Conservation (phyloP, 2,329 filamentous ascomycete genomes). For the Phaeophleospora eucalypticola region DNA sequence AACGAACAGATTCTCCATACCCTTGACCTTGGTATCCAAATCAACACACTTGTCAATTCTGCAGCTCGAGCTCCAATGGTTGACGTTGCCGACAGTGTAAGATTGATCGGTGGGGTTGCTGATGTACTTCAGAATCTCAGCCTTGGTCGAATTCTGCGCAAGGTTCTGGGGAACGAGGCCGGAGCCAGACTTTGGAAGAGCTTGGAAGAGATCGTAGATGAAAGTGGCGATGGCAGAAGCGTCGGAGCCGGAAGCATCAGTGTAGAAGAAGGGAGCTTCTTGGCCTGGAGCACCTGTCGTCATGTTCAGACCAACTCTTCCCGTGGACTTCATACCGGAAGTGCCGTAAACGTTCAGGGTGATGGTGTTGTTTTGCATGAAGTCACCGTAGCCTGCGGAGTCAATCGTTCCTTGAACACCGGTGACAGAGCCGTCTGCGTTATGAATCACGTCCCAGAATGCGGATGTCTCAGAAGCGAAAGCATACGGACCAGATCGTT, state of each 20-base stretch:
- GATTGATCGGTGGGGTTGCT: slow-evolving; percentile 39
- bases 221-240: slow-evolving; percentile 48
- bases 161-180: slow-evolving; percentile 50
- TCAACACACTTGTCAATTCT: slow-evolving; percentile 51
- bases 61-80: slow-evolving; percentile 54
- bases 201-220: slow-evolving; percentile 49
- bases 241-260: slow-evolving; percentile 41
- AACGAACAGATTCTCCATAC: slow-evolving; percentile 50
- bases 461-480: slow-evolving; percentile 52
- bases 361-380: slow-evolving; percentile 50
- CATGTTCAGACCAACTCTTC: slow-evolving; percentile 49
- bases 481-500: slow-evolving; percentile 50
- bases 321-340: slow-evolving; percentile 49
- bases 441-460: slow-evolving; percentile 53
- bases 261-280: slow-evolving; percentile 49
- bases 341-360: slow-evolving; percentile 57
- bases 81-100: slow-evolving; percentile 50
- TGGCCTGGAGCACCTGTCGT: slow-evolving; percentile 55
- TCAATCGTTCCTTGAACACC: slow-evolving; percentile 54
- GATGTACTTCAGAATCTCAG: slow-evolving; percentile 49
- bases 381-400: slow-evolving; percentile 46
- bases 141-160: slow-evolving; percentile 42
- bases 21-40: slow-evolving; percentile 43
- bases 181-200: slow-evolving; percentile 35
- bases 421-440: slow-evolving; percentile 44